Percentiles rank a stretch among this genome's conserved stretches.
Evolutionary conservation across 1,139 yeast genomes (phyloP).

Genomic region (Pneumocystis murina): DNA sequence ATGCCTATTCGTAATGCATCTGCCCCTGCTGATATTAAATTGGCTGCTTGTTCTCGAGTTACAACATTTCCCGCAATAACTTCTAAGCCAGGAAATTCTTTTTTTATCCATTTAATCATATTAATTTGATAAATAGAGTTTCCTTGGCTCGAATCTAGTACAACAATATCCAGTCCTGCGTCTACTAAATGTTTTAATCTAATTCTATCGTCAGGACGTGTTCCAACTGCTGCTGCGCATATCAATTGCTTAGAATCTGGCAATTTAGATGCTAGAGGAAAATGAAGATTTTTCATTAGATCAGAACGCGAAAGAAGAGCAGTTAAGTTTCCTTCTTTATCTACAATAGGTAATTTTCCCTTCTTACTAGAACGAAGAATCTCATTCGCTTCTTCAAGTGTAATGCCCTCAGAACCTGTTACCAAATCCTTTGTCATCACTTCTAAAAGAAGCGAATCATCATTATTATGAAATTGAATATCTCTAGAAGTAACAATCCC

Average conservation of each 20-base stretch:
- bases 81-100: conserved; percentile 60
- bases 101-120: conserved; percentile 84
- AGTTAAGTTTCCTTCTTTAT: conserved; percentile 56
- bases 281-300: conserved; percentile 85
- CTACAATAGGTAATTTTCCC: conserved; percentile 94
- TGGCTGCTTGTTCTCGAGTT: conserved; percentile 97
- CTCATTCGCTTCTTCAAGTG: conserved; percentile 73
- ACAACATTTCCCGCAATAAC: conserved; percentile 97
- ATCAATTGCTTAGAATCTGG: conserved; percentile 84
- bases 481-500: conserved; percentile 97
- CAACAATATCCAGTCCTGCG: conserved; percentile 95
- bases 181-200: conserved; percentile 75
- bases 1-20: conserved; percentile 98
- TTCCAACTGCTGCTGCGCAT: conserved; percentile 98
- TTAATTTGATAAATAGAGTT: conserved; percentile 87
- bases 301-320: conserved; percentile 90
- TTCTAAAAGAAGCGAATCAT: conserved; percentile 44
- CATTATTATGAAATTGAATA: conserved; percentile 81
- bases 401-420: conserved; percentile 65
- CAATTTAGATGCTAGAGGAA: conserved; percentile 90
- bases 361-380: conserved; percentile 84
- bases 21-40: conserved; percentile 87
- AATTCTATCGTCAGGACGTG: conserved; percentile 72
- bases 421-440: conserved; percentile 84
- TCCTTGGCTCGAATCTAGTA: conserved; percentile 94